Percentiles rank a stretch among this genome's conserved stretches.
Conservation (phyloP, 2,329 filamentous ascomycete genomes). For the Alternaria solani region DNA sequence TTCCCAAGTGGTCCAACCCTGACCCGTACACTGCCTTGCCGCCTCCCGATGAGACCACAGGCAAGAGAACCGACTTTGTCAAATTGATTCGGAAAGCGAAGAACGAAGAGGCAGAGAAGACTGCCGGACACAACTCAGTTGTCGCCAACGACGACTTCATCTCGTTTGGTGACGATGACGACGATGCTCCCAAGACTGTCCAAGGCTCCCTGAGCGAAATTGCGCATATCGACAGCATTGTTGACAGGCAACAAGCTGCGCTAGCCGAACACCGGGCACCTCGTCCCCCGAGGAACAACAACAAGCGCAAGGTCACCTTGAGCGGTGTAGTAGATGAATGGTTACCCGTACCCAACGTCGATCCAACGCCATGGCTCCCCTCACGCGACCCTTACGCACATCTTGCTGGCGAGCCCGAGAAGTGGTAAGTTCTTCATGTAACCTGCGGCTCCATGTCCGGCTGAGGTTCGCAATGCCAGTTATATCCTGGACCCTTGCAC, state of each 20-base stretch:
- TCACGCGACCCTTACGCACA: conserved; percentile 60
- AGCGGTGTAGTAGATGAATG: conserved; percentile 55
- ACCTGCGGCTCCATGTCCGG: not conserved
- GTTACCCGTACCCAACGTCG: conserved; percentile 44
- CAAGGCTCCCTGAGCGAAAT: conserved; percentile 38
- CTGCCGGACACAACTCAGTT: conserved; percentile 60
- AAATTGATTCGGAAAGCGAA: conserved; percentile 92
- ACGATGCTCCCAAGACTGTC: conserved; percentile 11
- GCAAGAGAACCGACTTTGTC: conserved; percentile 86
- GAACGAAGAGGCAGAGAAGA: conserved; percentile 63
- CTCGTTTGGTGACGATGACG: conserved; percentile 68
- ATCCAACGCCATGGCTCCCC: conserved; percentile 60
- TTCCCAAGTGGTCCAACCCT: conserved; percentile 92
- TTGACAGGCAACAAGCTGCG: conserved; percentile 18
- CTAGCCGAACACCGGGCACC: conserved; percentile 22
- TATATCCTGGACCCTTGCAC: not conserved
- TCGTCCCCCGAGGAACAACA: conserved; percentile 11
- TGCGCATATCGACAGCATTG: conserved; percentile 14
- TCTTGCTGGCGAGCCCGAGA: conserved; percentile 60
- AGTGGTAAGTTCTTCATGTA: conserved; percentile 46
- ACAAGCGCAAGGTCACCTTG: conserved; percentile 74
- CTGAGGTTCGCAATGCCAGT: not conserved
- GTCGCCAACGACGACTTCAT: conserved; percentile 80
- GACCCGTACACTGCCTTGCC: conserved; percentile 91
- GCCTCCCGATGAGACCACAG: conserved; percentile 73